Percentiles rank a stretch among this genome's conserved stretches.
Evolutionary conservation across 495 filamentous ascomycete species (phyloP).

Genomic region (Aspergillus mulundensis): DNA sequence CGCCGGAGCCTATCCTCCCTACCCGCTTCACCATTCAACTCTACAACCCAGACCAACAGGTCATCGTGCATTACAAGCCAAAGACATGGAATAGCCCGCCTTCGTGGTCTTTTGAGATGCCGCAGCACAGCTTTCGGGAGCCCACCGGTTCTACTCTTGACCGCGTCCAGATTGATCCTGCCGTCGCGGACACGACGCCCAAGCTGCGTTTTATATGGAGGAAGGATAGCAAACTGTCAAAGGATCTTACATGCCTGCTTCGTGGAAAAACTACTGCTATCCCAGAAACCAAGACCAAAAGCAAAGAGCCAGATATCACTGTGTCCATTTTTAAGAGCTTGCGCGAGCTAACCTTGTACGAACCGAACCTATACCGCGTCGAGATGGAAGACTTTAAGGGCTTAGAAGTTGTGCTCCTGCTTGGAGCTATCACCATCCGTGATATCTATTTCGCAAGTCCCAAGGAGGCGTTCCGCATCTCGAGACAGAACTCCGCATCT

Average conservation of each 20-base stretch:
- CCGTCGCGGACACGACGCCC: constrained; percentile 65
- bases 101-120: constrained; percentile 90
- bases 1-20: constrained; percentile 73
- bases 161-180: constrained; percentile 64
- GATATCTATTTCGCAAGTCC: constrained; percentile 74
- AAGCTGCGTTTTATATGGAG: constrained; percentile 87
- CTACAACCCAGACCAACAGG: constrained; percentile 88
- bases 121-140: constrained; percentile 74
- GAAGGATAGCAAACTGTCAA: constrained; percentile 79
- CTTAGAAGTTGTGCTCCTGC: constrained; percentile 80
- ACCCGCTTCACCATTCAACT: constrained; percentile 77
- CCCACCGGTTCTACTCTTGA: constrained; percentile 76
- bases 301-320: constrained; percentile 90
- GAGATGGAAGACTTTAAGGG: constrained; percentile 95
- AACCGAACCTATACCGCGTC: constrained; percentile 84
- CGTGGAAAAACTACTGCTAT: constrained; percentile 65
- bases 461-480: constrained; percentile 74
- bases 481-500: constrained; percentile 30
- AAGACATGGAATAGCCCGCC: constrained; percentile 74
- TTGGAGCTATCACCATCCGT: constrained; percentile 77
- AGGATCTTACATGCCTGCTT: constrained; percentile 77
- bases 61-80: constrained; percentile 64
- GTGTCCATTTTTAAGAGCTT: constrained; percentile 71
- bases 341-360: constrained; percentile 78
- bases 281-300: constrained; percentile 63